Base-by-base conservation (phyloP, 208 protist genomes). In the Naegleria gruberi region DNA sequence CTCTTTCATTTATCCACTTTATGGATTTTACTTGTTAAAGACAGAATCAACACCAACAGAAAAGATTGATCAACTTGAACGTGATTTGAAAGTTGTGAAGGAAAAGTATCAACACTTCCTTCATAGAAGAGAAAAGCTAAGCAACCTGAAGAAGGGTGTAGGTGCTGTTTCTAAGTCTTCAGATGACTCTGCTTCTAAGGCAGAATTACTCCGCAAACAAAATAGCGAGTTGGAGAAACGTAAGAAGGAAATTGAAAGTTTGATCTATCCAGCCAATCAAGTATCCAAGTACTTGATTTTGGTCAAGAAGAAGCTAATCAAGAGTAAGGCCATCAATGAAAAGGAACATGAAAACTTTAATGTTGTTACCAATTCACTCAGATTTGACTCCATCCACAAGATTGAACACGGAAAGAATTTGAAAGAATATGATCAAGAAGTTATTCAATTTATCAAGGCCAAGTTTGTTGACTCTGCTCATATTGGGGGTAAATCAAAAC, bases 341-440 rank as follows among this genome's bases (percentile, higher is more conserved):
- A 87, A 45, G 12, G 83, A 87, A 55, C 19, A 87, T 42, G 44
- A 45, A 37, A 87, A 40, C 15, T 87, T 87, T 43, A 87, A 87
- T 26, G 7, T 34, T 19, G 83, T 87, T 4, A 23, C 55, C 41
- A 87, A 87, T 51, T 30, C 34, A 6, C 41, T 87, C 1, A 41
- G 43, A 34, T 42, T 34, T 15, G 83, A 87, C 17, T 37, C 34
- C 1, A 30, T 40, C 19, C n/a, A 40, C 43, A 55, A 87, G n/a
- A 34, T 55, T 42, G 43, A n/a, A n/a, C 19, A 34, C 19, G 6
- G 8, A n/a, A 55, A n/a, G 6, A 42, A 15, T 10, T 7, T 55
- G 0, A 41, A 51, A 34, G 6, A 45, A 41, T 37, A 55, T 40
- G 43, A 87, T n/a, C 0, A 19, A 41, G 83, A 87, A 87, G 83